phyloP scores from a whole-genome alignment of 1,284 basidiomycete species.

The Ganoderma boninense region DNA sequence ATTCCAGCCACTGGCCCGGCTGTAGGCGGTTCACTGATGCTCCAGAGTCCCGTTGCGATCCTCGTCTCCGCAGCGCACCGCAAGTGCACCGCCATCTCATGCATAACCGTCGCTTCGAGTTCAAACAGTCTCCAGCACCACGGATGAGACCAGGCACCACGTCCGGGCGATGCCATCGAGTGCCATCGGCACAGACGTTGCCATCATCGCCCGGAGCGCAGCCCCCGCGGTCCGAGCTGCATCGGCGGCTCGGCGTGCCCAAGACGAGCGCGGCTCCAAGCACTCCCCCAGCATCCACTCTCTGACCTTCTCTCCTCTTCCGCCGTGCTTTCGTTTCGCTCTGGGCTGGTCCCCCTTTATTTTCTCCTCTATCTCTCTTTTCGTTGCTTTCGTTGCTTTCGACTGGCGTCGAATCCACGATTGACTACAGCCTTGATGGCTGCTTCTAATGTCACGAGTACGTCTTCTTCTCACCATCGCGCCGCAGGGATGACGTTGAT shows the following conservation, averaged over 20 bases:
- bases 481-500: neutral
- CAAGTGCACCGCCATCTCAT: neutral
- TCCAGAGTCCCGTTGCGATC: neutral
- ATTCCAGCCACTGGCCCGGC: too few relatives aligned
- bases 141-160: neutral
- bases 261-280: neutral
- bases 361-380: constrained; percentile 15
- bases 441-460: constrained; percentile 44
- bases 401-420: constrained; percentile 15
- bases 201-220: neutral
- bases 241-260: neutral
- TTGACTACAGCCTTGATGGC: constrained; percentile 42
- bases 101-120: too few relatives aligned
- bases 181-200: neutral
- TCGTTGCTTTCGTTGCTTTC: constrained; percentile 29
- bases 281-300: constrained; percentile 32
- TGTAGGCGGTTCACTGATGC: too few relatives aligned
- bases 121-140: neutral
- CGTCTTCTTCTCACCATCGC: constrained; percentile 20
- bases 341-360: constrained; percentile 38
- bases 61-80: neutral
- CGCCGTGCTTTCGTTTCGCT: constrained; percentile 34
- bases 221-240: neutral
- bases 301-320: constrained; percentile 31
- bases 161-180: neutral